Percentiles rank a stretch among this genome's conserved stretches.
These are phyloP conservation scores for Adansonia rubrostipa DNA, from an alignment of 441 rosid genomes.

Conservation along the genomic window DNA sequence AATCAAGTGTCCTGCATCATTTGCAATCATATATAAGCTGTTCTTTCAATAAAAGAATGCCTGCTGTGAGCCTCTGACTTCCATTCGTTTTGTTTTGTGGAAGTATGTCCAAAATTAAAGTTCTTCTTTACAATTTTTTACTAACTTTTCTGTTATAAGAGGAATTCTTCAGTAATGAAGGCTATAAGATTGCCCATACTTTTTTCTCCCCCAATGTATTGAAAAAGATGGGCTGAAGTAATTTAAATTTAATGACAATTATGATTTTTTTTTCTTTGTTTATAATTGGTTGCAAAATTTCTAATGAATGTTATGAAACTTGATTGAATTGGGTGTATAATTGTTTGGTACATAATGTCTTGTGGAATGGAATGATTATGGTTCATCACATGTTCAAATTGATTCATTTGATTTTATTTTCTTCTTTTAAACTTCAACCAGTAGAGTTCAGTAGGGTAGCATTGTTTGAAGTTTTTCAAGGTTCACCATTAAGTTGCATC, in stretches of 20 bases:
- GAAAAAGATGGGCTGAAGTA: background rate
- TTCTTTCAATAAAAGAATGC: background rate
- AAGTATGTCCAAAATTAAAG: background rate
- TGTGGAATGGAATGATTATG: background rate
- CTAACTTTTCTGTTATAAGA: background rate
- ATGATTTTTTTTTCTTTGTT: background rate
- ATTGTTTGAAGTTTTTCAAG: background rate
- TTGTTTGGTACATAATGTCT: background rate
- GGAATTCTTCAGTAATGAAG: background rate
- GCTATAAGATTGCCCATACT: background rate
- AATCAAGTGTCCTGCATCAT: background rate
- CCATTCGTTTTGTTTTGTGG: slow-evolving; percentile 8
- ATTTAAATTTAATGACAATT: background rate
- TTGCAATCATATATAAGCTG: background rate
- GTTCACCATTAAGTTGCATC: background rate
- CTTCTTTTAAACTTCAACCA: background rate
- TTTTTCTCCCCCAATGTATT: background rate
- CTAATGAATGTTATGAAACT: background rate
- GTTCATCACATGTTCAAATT: background rate
- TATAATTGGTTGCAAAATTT: background rate
- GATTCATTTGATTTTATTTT: slow-evolving; percentile 2
- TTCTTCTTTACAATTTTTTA: background rate
- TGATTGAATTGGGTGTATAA: background rate
- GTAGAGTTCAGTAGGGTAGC: background rate
- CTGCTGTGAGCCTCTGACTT: background rate